Base-by-base conservation (phyloP, 1,284 basidiomycete genomes). In the Bothia castanella region DNA sequence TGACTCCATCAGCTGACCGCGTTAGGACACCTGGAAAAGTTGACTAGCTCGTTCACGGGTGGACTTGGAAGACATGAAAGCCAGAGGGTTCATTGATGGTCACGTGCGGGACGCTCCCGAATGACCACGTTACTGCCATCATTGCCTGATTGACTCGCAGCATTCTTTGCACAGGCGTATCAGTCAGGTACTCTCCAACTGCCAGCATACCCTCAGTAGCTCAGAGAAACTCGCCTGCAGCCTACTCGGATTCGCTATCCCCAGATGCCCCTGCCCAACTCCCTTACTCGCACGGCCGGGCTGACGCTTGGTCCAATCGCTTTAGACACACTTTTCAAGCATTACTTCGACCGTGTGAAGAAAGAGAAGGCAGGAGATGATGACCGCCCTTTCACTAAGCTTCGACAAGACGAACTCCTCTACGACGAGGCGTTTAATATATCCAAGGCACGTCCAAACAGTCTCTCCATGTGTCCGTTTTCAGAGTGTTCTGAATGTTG, bases 381-480 rank as follows among this genome's bases (percentile, higher is more conserved):
- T 37, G 51, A 38, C 40, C 49, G 43, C 6, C 52, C 55, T 19
- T 57, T 63, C 48, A 77, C 76, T 9, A 74, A 74, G 47, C 72
- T 90, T 46, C 78, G 83, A 53, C 75, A 85, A 52, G 84, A 91
- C 44, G 88, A 93, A 62, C 69, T 96, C 31, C 70, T 93, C 56
- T 94, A 91, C 61, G 88, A 94, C 61, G 83, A 86, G 68, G 85
- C 81, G 1, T 93, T 93, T 65, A 83, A 79, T 38, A 76, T 92
- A 44, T 76, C 87, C 56, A 93, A 92, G 79, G 90, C 84, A 56
- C 47, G 74, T 68, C 32, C n/a, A n/a, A n/a, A 4, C n/a, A 21
- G 23, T 34, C n/a, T n/a, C n/a, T n/a, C n/a, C n/a, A n/a, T 36
- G 13, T 29, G 36, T 7, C 16, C 23, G 20, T 32, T 42, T 34